phyloP scores from a whole-genome alignment of 1,284 basidiomycete species.

The Afroboletus lepidellus region DNA sequence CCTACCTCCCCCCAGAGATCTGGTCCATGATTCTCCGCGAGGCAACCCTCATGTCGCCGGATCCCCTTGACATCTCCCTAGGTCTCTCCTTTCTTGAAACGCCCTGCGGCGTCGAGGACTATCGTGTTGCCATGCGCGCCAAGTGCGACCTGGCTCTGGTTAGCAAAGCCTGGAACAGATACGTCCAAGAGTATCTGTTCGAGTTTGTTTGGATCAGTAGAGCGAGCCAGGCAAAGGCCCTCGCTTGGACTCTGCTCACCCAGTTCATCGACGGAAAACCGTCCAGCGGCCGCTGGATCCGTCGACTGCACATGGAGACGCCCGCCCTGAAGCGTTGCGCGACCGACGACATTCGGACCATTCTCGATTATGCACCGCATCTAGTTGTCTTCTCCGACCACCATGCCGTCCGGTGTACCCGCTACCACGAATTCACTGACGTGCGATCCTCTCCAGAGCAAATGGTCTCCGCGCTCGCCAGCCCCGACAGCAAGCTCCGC shows the following conservation, averaged over 20 bases:
- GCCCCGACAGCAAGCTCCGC: constrained; percentile 50
- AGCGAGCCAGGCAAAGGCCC: constrained; percentile 53
- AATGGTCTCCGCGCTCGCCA: constrained; percentile 57
- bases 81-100: constrained; percentile 51
- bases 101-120: constrained; percentile 38
- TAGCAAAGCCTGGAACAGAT: constrained; percentile 51
- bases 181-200: constrained; percentile 55
- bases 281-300: constrained; percentile 55
- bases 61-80: constrained; percentile 46
- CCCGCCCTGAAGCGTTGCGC: constrained; percentile 62
- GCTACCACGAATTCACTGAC: constrained; percentile 44
- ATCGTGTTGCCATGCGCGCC: constrained; percentile 45
- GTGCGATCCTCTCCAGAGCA: constrained; percentile 49
- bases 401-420: constrained; percentile 55
- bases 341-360: constrained; percentile 60
- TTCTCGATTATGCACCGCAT: constrained; percentile 60
- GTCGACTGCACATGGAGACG: constrained; percentile 67
- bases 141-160: constrained; percentile 56
- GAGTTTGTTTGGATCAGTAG: constrained; percentile 68
- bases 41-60: constrained; percentile 43
- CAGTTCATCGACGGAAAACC: constrained; percentile 40
- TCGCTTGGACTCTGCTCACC: constrained; percentile 54
- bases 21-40: constrained; percentile 60
- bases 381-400: constrained; percentile 62
- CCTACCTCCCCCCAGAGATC: constrained; percentile 53